Evolutionary conservation across 441 rosid genomes (phyloP).

Genomic region (Viola pubescens): DNA sequence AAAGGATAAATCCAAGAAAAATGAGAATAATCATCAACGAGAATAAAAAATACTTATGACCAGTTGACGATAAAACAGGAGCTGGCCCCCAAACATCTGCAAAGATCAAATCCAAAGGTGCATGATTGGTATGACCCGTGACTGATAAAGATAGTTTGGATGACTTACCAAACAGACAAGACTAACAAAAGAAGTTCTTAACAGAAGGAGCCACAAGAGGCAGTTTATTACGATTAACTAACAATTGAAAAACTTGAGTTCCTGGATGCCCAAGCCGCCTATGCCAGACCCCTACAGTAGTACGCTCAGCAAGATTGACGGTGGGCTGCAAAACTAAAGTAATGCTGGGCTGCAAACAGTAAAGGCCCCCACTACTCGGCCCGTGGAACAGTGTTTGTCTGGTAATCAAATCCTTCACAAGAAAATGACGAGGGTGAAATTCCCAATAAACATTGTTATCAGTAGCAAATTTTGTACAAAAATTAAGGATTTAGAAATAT

Average conservation of each 20-base stretch:
- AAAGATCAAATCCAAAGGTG: neutral
- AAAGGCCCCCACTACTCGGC: neutral
- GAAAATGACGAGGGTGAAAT: neutral
- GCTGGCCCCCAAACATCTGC: constrained; percentile 8
- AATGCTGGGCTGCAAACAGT: neutral
- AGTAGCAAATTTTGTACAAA: neutral
- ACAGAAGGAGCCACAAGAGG: neutral
- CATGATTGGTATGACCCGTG: neutral
- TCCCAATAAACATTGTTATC: neutral
- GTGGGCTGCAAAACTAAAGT: neutral
- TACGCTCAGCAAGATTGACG: too few relatives aligned
- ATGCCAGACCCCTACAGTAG: neutral
- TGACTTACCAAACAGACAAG: neutral
- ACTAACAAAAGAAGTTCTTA: neutral
- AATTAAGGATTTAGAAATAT: too few relatives aligned
- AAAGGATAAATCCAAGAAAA: neutral
- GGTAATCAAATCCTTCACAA: neutral
- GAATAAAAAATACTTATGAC: neutral
- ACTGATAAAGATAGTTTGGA: neutral
- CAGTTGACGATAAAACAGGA: neutral
- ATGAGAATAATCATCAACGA: constrained; percentile 1
- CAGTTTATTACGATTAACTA: too few relatives aligned
- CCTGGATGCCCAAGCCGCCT: neutral
- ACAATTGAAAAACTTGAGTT: neutral
- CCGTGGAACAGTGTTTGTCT: neutral